Evolutionary conservation across 108 stramenopile species (phyloP).

Genomic region (Nannochloropsis oceanica): DNA sequence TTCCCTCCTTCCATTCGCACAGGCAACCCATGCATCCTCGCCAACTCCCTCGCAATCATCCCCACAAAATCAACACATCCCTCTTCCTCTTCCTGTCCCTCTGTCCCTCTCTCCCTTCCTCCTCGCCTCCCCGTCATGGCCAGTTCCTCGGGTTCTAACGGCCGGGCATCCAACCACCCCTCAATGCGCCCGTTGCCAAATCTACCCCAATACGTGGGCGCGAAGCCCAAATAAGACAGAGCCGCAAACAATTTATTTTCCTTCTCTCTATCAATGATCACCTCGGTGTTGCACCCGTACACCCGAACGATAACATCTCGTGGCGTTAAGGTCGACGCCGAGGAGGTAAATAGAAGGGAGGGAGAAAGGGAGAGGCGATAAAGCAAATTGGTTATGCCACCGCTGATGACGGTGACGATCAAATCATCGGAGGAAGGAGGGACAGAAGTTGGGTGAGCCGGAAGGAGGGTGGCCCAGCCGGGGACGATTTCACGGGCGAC

Average conservation of each 20-base stretch:
- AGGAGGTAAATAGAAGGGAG: neutral
- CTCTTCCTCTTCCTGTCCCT: neutral
- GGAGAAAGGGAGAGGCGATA: neutral
- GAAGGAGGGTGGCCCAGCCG: neutral
- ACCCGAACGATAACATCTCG: conserved; percentile 27
- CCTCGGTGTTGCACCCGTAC: conserved; percentile 38
- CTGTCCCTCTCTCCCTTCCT: neutral
- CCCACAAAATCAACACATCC: neutral
- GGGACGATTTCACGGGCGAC: neutral
- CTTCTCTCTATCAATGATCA: conserved; percentile 33
- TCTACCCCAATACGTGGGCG: conserved; percentile 25
- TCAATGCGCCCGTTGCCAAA: conserved; percentile 29
- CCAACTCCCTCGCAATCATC: conserved; percentile 13
- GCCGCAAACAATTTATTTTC: conserved; percentile 33
- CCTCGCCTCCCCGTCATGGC: neutral
- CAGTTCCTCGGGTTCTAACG: conserved; percentile 1
- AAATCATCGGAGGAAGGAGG: neutral
- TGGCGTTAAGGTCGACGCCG: neutral
- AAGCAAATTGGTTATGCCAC: neutral
- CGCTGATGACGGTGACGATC: neutral
- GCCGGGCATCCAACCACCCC: neutral
- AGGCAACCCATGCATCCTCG: conserved; percentile 2
- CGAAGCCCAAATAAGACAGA: conserved; percentile 26
- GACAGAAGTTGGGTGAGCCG: neutral
- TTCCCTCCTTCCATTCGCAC: neutral